These are phyloP conservation scores for Leptographium flavum DNA, from an alignment of 2,329 filamentous ascomycete genomes.

Conservation along the genomic window DNA sequence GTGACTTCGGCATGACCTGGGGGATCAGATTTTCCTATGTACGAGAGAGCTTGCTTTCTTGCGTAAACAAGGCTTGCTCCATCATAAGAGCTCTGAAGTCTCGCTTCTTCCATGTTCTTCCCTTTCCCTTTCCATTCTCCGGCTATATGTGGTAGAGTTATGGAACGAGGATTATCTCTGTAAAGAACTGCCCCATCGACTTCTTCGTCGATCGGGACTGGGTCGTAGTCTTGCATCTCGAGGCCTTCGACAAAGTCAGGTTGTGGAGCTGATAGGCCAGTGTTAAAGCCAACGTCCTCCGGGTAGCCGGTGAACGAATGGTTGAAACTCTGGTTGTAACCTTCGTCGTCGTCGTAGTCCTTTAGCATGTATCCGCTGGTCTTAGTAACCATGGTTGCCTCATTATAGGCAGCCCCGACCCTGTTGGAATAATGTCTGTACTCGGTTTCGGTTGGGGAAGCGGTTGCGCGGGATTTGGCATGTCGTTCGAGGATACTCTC, in stretches of 20 bases:
- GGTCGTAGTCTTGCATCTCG: neutral
- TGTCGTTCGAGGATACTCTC: neutral
- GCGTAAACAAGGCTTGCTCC: conserved; percentile 16
- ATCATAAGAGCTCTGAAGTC: conserved; percentile 12
- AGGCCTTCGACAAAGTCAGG: neutral
- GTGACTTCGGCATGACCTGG: conserved; percentile 12
- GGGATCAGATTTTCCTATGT: conserved; percentile 9
- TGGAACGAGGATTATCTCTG: conserved; percentile 9
- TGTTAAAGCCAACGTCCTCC: neutral
- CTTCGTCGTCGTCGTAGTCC: neutral
- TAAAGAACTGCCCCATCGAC: conserved; percentile 9
- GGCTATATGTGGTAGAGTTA: conserved; percentile 16
- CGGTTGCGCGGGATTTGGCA: neutral
- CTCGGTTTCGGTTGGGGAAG: neutral
- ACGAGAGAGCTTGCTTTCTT: conserved; percentile 14
- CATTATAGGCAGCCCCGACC: neutral
- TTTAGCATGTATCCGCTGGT: neutral
- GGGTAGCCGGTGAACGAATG: neutral
- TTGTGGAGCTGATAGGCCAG: neutral
- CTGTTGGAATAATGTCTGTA: neutral
- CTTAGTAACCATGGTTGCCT: neutral
- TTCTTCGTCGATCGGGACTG: neutral
- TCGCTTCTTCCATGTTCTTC: conserved; percentile 9
- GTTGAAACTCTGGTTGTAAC: neutral
- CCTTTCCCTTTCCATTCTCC: conserved; percentile 14